phyloP scores from a whole-genome alignment of 345 rosid genomes.

The Psidium friedrichsthalianum region DNA sequence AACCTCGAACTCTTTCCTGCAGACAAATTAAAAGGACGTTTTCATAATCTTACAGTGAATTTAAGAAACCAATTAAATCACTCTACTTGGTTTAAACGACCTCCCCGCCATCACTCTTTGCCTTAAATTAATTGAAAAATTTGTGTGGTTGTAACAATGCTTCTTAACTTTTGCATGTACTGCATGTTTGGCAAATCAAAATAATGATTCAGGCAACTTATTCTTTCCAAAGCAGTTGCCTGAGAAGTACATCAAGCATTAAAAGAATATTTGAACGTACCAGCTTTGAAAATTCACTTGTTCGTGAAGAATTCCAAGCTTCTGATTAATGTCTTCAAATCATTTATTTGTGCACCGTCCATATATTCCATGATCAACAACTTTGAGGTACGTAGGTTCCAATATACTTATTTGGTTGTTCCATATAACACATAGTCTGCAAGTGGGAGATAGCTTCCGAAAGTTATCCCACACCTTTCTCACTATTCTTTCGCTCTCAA shows the following conservation, averaged over 20 bases:
- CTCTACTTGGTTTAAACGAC: background rate
- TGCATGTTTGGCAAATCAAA: background rate
- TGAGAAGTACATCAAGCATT: background rate
- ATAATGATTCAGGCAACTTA: background rate
- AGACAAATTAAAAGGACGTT: background rate
- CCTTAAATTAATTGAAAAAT: background rate
- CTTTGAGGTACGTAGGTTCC: constrained; percentile 85
- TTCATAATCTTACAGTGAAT: background rate
- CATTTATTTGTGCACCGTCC: constrained; percentile 82
- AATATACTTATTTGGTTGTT: constrained; percentile 60
- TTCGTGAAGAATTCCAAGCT: constrained; percentile 75
- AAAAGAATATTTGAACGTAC: constrained; percentile 32
- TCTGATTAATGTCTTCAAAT: constrained; percentile 53
- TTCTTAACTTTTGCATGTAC: background rate
- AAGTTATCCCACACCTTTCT: constrained; percentile 84
- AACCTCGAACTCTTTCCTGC: background rate
- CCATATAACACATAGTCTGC: constrained; percentile 77
- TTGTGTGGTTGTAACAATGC: background rate
- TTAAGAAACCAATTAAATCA: background rate
- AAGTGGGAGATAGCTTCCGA: constrained; percentile 74
- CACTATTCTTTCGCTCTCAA: constrained; percentile 87
- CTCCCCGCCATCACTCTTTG: background rate
- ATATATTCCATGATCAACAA: constrained; percentile 90
- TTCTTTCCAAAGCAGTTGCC: background rate
- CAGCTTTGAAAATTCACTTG: constrained; percentile 63